phyloP scores from a whole-genome alignment of 2,329 filamentous ascomycete genomes.

The Diaporthe sp. region DNA sequence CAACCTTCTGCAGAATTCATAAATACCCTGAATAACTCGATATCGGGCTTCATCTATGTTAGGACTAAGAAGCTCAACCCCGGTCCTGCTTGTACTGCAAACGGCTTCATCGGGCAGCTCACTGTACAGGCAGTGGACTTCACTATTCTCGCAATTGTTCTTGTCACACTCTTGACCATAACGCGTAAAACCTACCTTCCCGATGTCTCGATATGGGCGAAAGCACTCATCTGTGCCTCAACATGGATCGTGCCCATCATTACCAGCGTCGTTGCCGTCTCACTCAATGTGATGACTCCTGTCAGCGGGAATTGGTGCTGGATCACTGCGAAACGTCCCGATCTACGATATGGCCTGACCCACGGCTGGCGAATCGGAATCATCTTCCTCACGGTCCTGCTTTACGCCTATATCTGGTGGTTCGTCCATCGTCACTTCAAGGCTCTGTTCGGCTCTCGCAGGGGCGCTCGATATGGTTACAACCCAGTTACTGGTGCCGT shows the following conservation, averaged over 20 bases:
- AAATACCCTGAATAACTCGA: slow-evolving; percentile 58
- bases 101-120: slow-evolving; percentile 61
- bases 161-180: slow-evolving; percentile 46
- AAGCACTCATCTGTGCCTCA: slow-evolving; percentile 52
- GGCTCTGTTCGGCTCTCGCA: slow-evolving; percentile 23
- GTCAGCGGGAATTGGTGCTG: slow-evolving; percentile 61
- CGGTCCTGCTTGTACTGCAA: slow-evolving; percentile 55
- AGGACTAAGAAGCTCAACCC: slow-evolving; percentile 46
- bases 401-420: slow-evolving; percentile 60
- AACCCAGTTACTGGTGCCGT: slow-evolving; percentile 16
- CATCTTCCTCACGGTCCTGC: slow-evolving; percentile 55
- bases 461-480: neutral
- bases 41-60: slow-evolving; percentile 56
- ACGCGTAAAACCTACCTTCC: slow-evolving; percentile 52
- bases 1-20: slow-evolving; percentile 52
- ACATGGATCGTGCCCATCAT: slow-evolving; percentile 58
- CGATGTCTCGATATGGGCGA: slow-evolving; percentile 47
- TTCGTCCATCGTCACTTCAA: slow-evolving; percentile 46
- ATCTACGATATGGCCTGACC: slow-evolving; percentile 58
- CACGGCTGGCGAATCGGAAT: slow-evolving; percentile 62
- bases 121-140: slow-evolving; percentile 60
- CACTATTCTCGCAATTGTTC: slow-evolving; percentile 59
- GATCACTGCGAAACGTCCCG: slow-evolving; percentile 54
- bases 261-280: slow-evolving; percentile 52
- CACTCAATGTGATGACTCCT: slow-evolving; percentile 49